Evolutionary conservation across 2,329 filamentous ascomycete genomes (phyloP).

Genomic region (Colletotrichum cuscutae): DNA sequence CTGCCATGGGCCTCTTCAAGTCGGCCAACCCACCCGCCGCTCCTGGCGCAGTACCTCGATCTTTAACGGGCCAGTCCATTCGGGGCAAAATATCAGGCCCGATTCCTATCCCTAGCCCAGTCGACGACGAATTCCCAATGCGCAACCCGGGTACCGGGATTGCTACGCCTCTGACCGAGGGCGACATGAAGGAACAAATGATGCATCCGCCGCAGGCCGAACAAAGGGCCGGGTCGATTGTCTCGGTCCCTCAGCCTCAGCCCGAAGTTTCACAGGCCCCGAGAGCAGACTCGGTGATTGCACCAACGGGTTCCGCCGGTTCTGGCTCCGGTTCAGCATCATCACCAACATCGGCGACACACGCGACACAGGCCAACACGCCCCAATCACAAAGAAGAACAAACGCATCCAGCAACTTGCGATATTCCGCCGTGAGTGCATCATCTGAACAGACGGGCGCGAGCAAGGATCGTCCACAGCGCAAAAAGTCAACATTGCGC

Average conservation of each 20-base stretch:
- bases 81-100: conserved; percentile 71
- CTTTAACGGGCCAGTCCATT: conserved; percentile 57
- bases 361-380: conserved; percentile 33
- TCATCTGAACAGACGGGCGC: conserved; percentile 47
- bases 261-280: conserved; percentile 22
- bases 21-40: conserved; percentile 47
- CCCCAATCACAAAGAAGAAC: conserved; percentile 46
- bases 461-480: conserved; percentile 51
- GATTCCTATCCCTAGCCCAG: conserved; percentile 62
- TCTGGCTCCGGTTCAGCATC: conserved; percentile 28
- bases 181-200: conserved; percentile 37
- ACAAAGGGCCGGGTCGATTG: conserved; percentile 3
- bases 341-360: conserved; percentile 26
- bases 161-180: conserved; percentile 43
- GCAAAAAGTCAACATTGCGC: conserved; percentile 69
- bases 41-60: conserved; percentile 45
- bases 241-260: conserved; percentile 17
- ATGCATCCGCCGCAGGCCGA: conserved; percentile 31
- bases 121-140: conserved; percentile 66
- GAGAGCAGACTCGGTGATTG: conserved; percentile 22
- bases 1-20: conserved; percentile 57
- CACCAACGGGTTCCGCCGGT: conserved; percentile 12
- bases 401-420: conserved; percentile 51
- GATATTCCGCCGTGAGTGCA: conserved; percentile 61
- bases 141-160: conserved; percentile 52